Evolutionary conservation across 2,329 filamentous ascomycete genomes (phyloP), one percentile per base, ranked within the genome.

Genomic region (Aureobasidium sp.): DNA sequence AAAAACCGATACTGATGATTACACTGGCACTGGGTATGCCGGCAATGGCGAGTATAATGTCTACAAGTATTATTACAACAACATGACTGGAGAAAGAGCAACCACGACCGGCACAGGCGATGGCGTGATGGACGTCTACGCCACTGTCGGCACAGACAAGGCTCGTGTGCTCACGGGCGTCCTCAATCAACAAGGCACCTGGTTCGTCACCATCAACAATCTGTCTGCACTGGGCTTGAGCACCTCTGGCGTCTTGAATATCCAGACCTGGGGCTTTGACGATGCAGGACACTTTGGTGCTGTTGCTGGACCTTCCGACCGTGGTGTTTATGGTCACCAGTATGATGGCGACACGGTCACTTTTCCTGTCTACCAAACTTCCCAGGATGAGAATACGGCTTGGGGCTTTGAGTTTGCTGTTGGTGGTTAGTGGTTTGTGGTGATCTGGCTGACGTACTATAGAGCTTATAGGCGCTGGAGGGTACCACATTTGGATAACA

Each of bases 11-110:
- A 68, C 68, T 3, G 65, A 69, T 12, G 62, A 59, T n/a, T 63
- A 60, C 31, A 36, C 29, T 7, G 48, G 29, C 9, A 68, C 67
- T 1, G 74, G 71, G 0, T 80, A 79, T 66, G 74, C 65, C 45
- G 70, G 76, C 1, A 75, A 71, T 39, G 74, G 75, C 1, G 76
- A 78, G 27, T 81, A 72, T 68, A 76, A 79, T 58, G 72, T 81
- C 11, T 81, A 81, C 67, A 76, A 77, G 59, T 81, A 81, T 67
- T 70, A 74, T 48, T 6, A 34, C 31, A 65, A 70, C 3, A 75
- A 75, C 47, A 79, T 80, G 77, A 76, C 73, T 0, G 78, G 78
- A 3, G 56, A 70, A 15, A 73, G 77, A 17, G 71, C 76, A 5
- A 70, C 69, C 0, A 77, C 76, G 2, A 68, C 70, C 0, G 70